Conservation (phyloP, 2,329 filamentous ascomycete genomes). For the Aspergillus alliaceus region DNA sequence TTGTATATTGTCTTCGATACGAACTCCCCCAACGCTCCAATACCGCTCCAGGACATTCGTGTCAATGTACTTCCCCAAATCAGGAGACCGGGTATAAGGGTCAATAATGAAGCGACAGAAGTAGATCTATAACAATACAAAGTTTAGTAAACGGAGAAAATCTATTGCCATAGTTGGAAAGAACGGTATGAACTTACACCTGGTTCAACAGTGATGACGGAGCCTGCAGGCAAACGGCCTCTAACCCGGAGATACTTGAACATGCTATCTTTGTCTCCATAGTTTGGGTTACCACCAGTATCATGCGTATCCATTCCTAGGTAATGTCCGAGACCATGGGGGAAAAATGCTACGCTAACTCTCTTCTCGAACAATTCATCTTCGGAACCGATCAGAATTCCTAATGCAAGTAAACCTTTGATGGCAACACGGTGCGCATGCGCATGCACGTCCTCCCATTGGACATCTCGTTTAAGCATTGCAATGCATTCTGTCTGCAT, state of each 20-base stretch:
- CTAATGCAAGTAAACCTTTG: conserved; percentile 67
- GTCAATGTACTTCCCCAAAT: conserved; percentile 76
- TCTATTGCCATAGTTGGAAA: background rate
- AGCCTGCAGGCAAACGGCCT: conserved; percentile 70
- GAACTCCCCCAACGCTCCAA: conserved; percentile 85
- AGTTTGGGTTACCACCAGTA: conserved; percentile 75
- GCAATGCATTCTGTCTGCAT: conserved; percentile 79
- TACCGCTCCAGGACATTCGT: conserved; percentile 70
- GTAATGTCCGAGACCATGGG: conserved; percentile 88
- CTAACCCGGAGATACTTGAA: conserved; percentile 85
- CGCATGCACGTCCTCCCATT: conserved; percentile 71
- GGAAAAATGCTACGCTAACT: conserved; percentile 87
- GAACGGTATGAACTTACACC: conserved; percentile 58
- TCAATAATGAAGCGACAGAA: conserved; percentile 88
- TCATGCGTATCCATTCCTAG: conserved; percentile 93
- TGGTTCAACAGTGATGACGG: conserved; percentile 92
- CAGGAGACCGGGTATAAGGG: conserved; percentile 71
- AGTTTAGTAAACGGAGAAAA: background rate
- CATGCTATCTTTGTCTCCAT: conserved; percentile 75
- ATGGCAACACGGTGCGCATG: conserved; percentile 72
- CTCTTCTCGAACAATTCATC: conserved; percentile 74
- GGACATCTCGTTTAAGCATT: conserved; percentile 66
- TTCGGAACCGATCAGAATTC: conserved; percentile 65
- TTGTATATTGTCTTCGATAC: conserved; percentile 88
- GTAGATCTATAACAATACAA: conserved; percentile 61